These are phyloP conservation scores for Breynia disticha DNA, from an alignment of 441 rosid genomes.

Conservation along the genomic window DNA sequence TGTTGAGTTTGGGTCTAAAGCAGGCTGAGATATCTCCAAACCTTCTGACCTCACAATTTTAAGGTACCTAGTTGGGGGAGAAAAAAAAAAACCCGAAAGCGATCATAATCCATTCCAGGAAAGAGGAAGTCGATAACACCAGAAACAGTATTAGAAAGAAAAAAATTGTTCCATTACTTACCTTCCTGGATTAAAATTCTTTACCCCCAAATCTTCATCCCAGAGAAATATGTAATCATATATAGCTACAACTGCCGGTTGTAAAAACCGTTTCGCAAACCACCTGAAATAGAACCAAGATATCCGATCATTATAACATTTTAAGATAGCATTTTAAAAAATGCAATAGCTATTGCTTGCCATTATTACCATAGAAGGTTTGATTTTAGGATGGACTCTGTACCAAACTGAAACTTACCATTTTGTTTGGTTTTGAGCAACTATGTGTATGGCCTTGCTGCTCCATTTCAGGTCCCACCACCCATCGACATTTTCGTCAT, in stretches of 20 bases:
- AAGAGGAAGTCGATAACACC: background rate
- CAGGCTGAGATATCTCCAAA: slow-evolving; percentile 96
- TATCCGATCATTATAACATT: background rate
- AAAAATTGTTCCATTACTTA: slow-evolving; percentile 17
- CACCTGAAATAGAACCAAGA: slow-evolving; percentile 45
- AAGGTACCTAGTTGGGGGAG: slow-evolving; percentile 45
- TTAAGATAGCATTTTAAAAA: background rate
- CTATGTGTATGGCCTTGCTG: slow-evolving; percentile 67
- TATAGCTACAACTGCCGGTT: slow-evolving; percentile 69
- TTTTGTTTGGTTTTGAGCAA: slow-evolving; percentile 88
- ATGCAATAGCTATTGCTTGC: background rate
- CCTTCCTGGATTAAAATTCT: slow-evolving; percentile 69
- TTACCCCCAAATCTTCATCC: slow-evolving; percentile 95
- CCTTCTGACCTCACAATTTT: slow-evolving; percentile 67
- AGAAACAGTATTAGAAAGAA: background rate
- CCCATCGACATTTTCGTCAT: slow-evolving; percentile 69
- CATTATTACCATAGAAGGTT: background rate
- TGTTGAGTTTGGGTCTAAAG: slow-evolving; percentile 77
- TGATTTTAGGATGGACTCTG: background rate
- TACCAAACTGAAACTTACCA: slow-evolving; percentile 36
- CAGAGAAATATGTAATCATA: slow-evolving; percentile 90
- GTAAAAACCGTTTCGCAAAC: slow-evolving; percentile 96
- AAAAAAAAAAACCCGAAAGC: background rate
- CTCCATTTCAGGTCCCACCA: slow-evolving; percentile 94
- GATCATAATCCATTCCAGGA: background rate